Base-by-base conservation (phyloP, 139 green algal genomes). In the Helicosporidium sp. region DNA sequence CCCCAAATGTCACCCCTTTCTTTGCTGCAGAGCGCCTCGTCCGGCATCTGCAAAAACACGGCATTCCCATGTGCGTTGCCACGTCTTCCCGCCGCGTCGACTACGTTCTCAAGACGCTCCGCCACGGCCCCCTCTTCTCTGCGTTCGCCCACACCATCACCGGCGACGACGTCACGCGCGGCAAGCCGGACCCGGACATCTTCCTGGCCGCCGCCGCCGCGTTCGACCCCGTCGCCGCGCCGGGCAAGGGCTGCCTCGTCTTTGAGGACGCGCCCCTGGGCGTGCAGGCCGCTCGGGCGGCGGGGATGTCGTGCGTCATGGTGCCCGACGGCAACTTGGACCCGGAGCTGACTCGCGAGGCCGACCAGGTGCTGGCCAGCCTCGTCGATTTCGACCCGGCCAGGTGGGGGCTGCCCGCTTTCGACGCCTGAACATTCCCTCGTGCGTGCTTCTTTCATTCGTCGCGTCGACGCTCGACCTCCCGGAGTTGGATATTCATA, bases 131-230 rank as follows among this genome's bases (percentile, higher is more conserved):
- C 27, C 53, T 89, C 3, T 89, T 92, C 31, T 23, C 36, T 0
- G 58, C 78, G 13, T 85, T 87, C 51, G 34, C 68, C 24, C 49
- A 78, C 53, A 60, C 69, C 18, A 43, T 87, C 0, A 80, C 69
- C 23, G 76, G 76, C 12, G 71, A 79, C 45, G 42, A 65, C 43
- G 64, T 80, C 13, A 51, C 25, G 19, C 58, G 63, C 44, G 73
- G 77, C 35, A 91, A 93, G 64, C 82, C 82, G 0, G 64, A 72
- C 0, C 82, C 82, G 0, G 79, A 86, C 35, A 92, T 93, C 36
- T 93, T 93, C 54, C 48, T 73, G 26, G 25, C 41, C 17, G 82
- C 78, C 12, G 58, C 62, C 13, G 23, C 23, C 10, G 24, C 24
- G 6, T 84, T 79, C 24, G 19, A 48, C 33, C 46, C 50, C 2